These are phyloP conservation scores for Trichosanthes truncata DNA, from an alignment of 306 rosid species.

Conservation along the genomic window DNA sequence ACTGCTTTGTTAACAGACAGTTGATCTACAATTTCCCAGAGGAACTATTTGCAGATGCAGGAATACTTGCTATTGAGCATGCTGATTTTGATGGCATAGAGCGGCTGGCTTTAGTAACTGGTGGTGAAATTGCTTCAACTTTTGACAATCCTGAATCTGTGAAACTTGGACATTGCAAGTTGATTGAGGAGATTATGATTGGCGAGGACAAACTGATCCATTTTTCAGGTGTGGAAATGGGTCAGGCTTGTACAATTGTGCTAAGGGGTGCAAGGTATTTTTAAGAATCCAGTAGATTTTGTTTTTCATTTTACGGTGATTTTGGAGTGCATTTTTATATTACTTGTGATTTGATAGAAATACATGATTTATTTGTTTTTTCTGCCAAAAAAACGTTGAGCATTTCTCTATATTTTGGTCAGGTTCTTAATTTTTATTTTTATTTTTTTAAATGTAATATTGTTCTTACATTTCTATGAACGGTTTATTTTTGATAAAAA, in stretches of 20 bases:
- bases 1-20: slow-evolving; percentile 88
- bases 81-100: slow-evolving; percentile 98
- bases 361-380: not conserved
- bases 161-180: slow-evolving; percentile 81
- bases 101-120: slow-evolving; percentile 83
- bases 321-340: not conserved
- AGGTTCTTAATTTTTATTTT: too few species aligned
- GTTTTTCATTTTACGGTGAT: not conserved
- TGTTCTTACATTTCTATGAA: not conserved
- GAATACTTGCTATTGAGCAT: slow-evolving; percentile 95
- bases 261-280: slow-evolving; percentile 89
- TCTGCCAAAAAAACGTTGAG: not conserved
- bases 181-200: slow-evolving; percentile 92
- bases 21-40: slow-evolving; percentile 94
- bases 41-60: slow-evolving; percentile 95
- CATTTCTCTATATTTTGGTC: not conserved
- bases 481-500: not conserved
- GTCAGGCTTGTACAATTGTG: slow-evolving; percentile 90
- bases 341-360: not conserved
- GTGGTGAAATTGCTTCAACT: slow-evolving; percentile 93
- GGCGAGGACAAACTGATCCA: slow-evolving; percentile 94
- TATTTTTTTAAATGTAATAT: not conserved
- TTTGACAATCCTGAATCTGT: slow-evolving; percentile 97
- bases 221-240: slow-evolving; percentile 93
- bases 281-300: not conserved